Evolutionary conservation across 2,329 filamentous ascomycete species (phyloP).

Genomic region (Clonostachys sp.): DNA sequence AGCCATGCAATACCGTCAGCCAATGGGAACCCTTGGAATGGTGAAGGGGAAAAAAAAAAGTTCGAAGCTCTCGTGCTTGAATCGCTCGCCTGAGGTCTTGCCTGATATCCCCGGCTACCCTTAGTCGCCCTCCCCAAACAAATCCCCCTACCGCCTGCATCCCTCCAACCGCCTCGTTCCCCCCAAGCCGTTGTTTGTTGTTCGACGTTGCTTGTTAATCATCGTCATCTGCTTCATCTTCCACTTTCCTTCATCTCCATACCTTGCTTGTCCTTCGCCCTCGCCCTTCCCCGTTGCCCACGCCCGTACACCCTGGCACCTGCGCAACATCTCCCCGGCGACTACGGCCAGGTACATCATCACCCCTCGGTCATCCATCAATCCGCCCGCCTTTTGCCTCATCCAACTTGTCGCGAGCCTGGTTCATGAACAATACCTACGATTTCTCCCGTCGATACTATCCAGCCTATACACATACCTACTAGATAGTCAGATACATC

Average conservation of each 20-base stretch:
- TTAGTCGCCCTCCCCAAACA: neutral
- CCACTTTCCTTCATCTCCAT: neutral
- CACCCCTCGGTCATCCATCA: no score
- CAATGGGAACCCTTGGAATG: conserved; percentile 22
- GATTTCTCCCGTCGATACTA: no score
- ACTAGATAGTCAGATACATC: neutral
- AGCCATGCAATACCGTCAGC: conserved; percentile 9
- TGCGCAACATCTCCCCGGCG: no score
- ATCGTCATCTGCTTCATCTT: conserved; percentile 4
- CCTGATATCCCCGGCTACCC: neutral
- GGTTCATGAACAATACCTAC: no score
- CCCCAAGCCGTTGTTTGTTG: neutral
- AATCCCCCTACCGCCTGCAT: neutral
- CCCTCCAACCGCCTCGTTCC: neutral
- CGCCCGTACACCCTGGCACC: no score
- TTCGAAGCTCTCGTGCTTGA: conserved; percentile 25
- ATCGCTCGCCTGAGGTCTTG: conserved; percentile 3
- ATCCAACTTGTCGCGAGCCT: no score
- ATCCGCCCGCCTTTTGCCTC: no score
- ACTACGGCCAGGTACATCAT: no score
- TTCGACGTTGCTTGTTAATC: neutral
- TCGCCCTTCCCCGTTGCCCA: neutral
- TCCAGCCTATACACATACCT: no score
- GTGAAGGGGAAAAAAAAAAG: conserved; percentile 24
- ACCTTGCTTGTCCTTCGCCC: neutral